Percentiles rank a stretch among this genome's conserved stretches.
These are phyloP conservation scores for Eucalyptus urophylla DNA, from an alignment of 345 rosid genomes.

Conservation along the genomic window DNA sequence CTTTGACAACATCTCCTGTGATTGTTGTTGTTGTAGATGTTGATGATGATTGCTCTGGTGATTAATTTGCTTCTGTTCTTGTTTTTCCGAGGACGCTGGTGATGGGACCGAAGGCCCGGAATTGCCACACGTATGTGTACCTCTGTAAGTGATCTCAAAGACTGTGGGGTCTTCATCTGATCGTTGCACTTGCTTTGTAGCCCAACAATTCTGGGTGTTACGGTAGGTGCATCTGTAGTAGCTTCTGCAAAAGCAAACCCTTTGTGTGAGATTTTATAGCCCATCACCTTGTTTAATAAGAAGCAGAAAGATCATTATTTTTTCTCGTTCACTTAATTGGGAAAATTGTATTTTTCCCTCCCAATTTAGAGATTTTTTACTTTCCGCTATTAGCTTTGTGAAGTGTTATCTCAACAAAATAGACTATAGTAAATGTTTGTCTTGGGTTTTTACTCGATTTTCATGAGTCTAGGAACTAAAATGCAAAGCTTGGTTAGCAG, in stretches of 20 bases:
- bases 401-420: not conserved
- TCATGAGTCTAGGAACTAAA: not conserved
- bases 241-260: conserved; percentile 38
- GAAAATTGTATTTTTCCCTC: not conserved
- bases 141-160: conserved; percentile 67
- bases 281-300: not conserved
- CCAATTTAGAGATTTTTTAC: not conserved
- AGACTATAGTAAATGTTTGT: not conserved
- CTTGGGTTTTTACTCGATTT: not conserved
- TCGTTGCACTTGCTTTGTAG: conserved; percentile 84
- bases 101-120: conserved; percentile 9
- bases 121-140: conserved; percentile 54
- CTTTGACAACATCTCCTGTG: conserved; percentile 20
- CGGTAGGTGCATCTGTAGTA: conserved; percentile 82
- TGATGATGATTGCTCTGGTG: not conserved
- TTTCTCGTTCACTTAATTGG: not conserved
- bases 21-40: not conserved
- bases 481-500: not conserved
- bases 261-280: not conserved
- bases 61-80: conserved; percentile 17
- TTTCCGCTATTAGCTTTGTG: not conserved
- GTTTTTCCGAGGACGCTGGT: conserved; percentile 46
- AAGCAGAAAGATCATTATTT: not conserved
- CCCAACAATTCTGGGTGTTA: conserved; percentile 50
- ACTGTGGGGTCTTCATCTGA: conserved; percentile 70